phyloP scores from a whole-genome alignment of 352 stramenopile species.

The Pythium oligandrum region DNA sequence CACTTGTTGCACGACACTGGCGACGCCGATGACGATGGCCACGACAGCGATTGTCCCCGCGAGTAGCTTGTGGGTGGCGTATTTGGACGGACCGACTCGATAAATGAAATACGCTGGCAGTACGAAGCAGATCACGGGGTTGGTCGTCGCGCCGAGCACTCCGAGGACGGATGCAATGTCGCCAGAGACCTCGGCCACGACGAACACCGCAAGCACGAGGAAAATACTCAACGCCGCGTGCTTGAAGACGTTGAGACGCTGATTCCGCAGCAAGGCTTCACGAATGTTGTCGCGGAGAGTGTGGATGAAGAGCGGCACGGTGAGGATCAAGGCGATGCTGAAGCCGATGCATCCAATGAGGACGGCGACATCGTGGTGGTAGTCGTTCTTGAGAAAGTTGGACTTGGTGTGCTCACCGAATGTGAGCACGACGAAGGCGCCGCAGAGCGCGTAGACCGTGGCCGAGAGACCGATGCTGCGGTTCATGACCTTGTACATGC shows the following conservation, averaged over 20 bases:
- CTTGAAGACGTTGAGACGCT: constrained; percentile 33
- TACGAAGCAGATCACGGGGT: constrained; percentile 86
- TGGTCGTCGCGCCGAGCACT: constrained; percentile 79
- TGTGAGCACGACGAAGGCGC: constrained; percentile 81
- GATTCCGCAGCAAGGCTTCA: constrained; percentile 55
- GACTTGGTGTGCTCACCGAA: constrained; percentile 72
- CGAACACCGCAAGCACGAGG: constrained; percentile 44
- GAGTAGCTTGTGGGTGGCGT: constrained; percentile 37
- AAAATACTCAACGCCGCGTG: constrained; percentile 52
- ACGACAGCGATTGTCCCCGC: constrained; percentile 39
- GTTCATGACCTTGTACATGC: constrained; percentile 90
- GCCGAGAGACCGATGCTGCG: constrained; percentile 76
- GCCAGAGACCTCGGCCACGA: constrained; percentile 61
- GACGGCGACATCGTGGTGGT: constrained; percentile 64
- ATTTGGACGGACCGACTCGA: constrained; percentile 34
- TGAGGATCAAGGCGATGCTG: constrained; percentile 78
- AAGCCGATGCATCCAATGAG: constrained; percentile 71
- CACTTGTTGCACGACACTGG: constrained; percentile 57
- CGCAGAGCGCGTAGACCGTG: constrained; percentile 70
- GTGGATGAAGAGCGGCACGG: constrained; percentile 81
- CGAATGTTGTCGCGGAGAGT: constrained; percentile 80
- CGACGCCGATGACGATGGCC: constrained; percentile 36
- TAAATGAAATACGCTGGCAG: constrained; percentile 79
- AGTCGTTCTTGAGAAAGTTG: constrained; percentile 89
- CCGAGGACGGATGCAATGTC: constrained; percentile 84